Evolutionary conservation across 345 rosid species (phyloP).

Genomic region (Conringia planisiliqua): DNA sequence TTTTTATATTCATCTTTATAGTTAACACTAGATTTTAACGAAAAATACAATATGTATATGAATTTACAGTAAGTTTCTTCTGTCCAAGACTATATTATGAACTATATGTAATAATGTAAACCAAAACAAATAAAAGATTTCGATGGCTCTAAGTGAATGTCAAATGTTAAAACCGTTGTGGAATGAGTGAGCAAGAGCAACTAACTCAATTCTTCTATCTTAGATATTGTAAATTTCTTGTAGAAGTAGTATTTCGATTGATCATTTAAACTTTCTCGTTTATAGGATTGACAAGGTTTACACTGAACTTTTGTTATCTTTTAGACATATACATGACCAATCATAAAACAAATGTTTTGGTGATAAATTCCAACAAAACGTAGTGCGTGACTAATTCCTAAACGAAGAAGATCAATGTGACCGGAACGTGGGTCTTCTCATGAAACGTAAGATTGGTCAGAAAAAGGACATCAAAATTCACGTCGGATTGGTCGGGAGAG

Average conservation of each 20-base stretch:
- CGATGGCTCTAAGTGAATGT: background rate
- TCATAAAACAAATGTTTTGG: background rate
- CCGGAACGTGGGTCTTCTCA: conserved; percentile 31
- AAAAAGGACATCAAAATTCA: conserved; percentile 7
- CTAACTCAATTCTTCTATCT: background rate
- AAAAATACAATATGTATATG: no score
- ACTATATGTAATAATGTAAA: no score
- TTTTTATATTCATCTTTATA: no score
- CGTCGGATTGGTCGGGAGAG: conserved; percentile 32
- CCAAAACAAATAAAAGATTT: background rate
- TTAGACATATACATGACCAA: background rate
- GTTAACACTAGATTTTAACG: no score
- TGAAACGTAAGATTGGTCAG: conserved; percentile 15
- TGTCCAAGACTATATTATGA: no score
- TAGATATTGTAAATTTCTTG: background rate
- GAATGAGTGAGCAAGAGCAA: background rate
- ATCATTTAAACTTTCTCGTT: background rate
- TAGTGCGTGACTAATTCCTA: conserved; percentile 11
- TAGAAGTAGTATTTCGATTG: background rate
- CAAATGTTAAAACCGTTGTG: background rate
- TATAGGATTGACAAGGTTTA: background rate
- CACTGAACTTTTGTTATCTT: background rate
- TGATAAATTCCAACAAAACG: conserved; percentile 14
- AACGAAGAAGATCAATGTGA: conserved; percentile 21
- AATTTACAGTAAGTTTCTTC: no score